phyloP scores from a whole-genome alignment of 164 flowering plant genomes.

The Vitis riparia region DNA sequence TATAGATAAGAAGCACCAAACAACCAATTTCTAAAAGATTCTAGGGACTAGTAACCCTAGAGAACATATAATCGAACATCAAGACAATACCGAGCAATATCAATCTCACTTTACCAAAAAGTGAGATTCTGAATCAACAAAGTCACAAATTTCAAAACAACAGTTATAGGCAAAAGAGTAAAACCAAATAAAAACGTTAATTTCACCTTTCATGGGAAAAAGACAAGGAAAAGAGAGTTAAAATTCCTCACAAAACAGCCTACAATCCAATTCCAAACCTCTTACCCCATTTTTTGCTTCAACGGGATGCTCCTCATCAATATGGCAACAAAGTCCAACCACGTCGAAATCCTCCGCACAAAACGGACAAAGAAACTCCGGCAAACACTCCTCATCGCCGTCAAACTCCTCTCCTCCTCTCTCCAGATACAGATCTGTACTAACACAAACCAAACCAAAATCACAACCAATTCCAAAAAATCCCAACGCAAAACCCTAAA shows the following conservation, averaged over 20 bases:
- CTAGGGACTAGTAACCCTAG: too few relatives aligned
- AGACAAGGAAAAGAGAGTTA: not conserved
- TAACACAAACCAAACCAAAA: slow-evolving; percentile 5
- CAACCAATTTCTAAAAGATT: too few relatives aligned
- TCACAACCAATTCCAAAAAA: slow-evolving; percentile 1
- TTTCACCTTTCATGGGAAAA: not conserved
- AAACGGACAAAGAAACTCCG: slow-evolving; percentile 57
- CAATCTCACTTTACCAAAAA: too few relatives aligned
- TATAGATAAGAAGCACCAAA: too few relatives aligned
- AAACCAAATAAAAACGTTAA: not conserved
- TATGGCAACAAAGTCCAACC: slow-evolving; percentile 65
- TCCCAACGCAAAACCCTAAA: not conserved
- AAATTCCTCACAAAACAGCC: too few relatives aligned
- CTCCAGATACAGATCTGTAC: slow-evolving; percentile 31
- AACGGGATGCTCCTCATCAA: slow-evolving; percentile 64
- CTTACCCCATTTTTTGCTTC: slow-evolving; percentile 58
- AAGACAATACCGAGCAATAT: too few relatives aligned
- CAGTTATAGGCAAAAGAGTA: too few relatives aligned
- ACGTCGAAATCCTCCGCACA: slow-evolving; percentile 65
- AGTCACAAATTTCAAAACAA: too few relatives aligned
- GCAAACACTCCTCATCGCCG: slow-evolving; percentile 41
- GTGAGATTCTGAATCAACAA: too few relatives aligned
- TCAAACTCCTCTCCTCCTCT: slow-evolving; percentile 37
- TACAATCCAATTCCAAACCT: not conserved
- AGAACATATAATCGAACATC: too few relatives aligned